phyloP scores from a whole-genome alignment of 306 rosid genomes.

The Luffa aegyptiaca region DNA sequence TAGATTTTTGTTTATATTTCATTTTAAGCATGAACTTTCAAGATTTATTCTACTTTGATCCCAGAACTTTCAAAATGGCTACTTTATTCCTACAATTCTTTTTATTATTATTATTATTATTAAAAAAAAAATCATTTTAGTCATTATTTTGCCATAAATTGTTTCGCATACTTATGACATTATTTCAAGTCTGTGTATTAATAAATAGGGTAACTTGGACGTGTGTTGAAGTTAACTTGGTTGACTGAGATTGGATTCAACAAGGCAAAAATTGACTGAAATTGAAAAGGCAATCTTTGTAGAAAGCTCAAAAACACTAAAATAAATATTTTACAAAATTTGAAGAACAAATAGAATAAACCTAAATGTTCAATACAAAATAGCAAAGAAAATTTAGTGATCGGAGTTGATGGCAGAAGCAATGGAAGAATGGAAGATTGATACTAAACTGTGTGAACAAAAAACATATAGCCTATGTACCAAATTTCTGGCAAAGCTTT shows the following conservation, averaged over 20 bases:
- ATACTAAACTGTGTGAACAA: neutral
- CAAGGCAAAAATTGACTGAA: neutral
- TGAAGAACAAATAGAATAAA: neutral
- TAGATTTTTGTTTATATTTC: too few species aligned
- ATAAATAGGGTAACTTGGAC: neutral
- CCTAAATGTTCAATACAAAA: neutral
- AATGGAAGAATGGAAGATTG: neutral
- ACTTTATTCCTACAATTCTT: too few species aligned
- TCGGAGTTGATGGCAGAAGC: neutral
- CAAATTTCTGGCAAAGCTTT: conserved; percentile 1
- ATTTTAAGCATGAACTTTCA: too few species aligned
- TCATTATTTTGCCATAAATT: too few species aligned
- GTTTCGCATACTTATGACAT: neutral
- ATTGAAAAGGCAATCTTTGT: too few species aligned
- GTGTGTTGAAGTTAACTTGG: too few species aligned
- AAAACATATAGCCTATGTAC: neutral
- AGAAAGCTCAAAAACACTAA: neutral
- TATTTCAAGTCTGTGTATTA: too few species aligned
- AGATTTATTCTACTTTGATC: too few species aligned
- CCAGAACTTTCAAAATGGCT: too few species aligned
- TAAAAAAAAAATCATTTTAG: too few species aligned
- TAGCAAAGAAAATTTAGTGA: neutral
- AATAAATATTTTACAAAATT: neutral
- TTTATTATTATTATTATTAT: too few species aligned
- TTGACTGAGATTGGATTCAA: neutral